These are phyloP conservation scores for Theobroma grandiflorum DNA, from an alignment of 441 rosid genomes.

Conservation along the genomic window DNA sequence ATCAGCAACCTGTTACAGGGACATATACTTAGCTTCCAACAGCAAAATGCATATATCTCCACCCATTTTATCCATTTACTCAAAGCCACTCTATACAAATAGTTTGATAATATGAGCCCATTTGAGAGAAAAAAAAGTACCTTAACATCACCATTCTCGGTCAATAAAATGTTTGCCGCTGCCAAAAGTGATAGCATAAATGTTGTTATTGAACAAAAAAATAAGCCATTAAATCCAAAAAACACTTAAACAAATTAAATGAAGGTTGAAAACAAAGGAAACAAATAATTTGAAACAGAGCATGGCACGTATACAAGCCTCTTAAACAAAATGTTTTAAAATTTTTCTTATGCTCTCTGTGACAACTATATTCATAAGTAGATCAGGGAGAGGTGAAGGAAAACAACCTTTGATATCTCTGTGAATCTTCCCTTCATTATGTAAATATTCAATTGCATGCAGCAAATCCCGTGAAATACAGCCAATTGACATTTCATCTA, in stretches of 20 bases:
- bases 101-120: conserved; percentile 16
- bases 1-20: conserved; percentile 88
- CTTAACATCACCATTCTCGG: conserved; percentile 99
- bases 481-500: conserved; percentile 94
- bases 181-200: conserved; percentile 46
- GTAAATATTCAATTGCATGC: conserved; percentile 97
- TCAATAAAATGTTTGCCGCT: conserved; percentile 97
- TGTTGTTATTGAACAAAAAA: conserved; percentile 40
- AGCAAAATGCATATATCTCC: conserved; percentile 17
- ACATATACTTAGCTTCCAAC: conserved; percentile 35
- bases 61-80: conserved; percentile 19
- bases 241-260: conserved; percentile 11
- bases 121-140: conserved; percentile 51
- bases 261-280: not conserved
- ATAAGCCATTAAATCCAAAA: conserved; percentile 23
- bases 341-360: not conserved
- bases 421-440: conserved; percentile 95
- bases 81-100: conserved; percentile 18
- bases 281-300: conserved; percentile 12
- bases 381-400: not conserved
- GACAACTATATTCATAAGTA: conserved; percentile 13
- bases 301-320: not conserved
- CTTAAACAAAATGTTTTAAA: conserved; percentile 22
- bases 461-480: conserved; percentile 94
- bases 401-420: conserved; percentile 94